These are phyloP conservation scores for Aspergillus bridgeri DNA, from an alignment of 495 filamentous ascomycete genomes.

Conservation along the genomic window DNA sequence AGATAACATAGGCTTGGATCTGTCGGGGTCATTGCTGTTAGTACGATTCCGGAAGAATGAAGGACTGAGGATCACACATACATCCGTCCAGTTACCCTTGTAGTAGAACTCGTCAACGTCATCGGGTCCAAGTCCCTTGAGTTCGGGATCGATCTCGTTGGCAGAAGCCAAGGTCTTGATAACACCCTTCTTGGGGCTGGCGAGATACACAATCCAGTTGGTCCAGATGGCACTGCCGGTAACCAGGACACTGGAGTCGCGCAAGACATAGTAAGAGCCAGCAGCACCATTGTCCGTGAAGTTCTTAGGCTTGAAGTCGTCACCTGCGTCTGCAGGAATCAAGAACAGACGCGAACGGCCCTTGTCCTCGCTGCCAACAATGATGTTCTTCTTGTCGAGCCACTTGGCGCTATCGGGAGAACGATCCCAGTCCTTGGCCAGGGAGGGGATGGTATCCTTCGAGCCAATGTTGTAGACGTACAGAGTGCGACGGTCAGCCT, in stretches of 20 bases:
- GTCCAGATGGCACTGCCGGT: slow-evolving; percentile 33
- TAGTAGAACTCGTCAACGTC: slow-evolving; percentile 40
- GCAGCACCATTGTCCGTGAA: slow-evolving; percentile 28
- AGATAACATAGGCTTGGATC: slow-evolving; percentile 50
- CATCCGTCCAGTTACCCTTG: slow-evolving; percentile 35
- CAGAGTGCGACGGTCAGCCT: slow-evolving; percentile 33
- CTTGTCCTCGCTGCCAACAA: slow-evolving; percentile 30
- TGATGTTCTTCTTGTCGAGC: slow-evolving; percentile 31
- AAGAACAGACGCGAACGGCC: slow-evolving; percentile 31
- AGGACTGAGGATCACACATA: slow-evolving; percentile 8
- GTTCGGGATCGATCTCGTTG: slow-evolving; percentile 34
- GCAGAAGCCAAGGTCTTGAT: slow-evolving; percentile 28
- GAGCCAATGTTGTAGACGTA: slow-evolving; percentile 34
- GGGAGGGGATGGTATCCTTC: slow-evolving; percentile 24
- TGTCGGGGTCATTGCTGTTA: background rate
- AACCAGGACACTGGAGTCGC: slow-evolving; percentile 31
- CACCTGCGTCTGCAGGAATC: slow-evolving; percentile 26
- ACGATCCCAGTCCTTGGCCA: slow-evolving; percentile 40
- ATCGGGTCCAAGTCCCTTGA: slow-evolving; percentile 25
- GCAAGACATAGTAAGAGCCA: slow-evolving; percentile 28
- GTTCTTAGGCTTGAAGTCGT: slow-evolving; percentile 32
- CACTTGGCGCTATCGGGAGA: slow-evolving; percentile 36
- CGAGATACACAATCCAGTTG: slow-evolving; percentile 33
- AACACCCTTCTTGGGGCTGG: slow-evolving; percentile 24
- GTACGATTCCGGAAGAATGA: background rate